Base-by-base conservation (phyloP, 1,284 basidiomycete genomes). In the Uromyces viciae-fabae region DNA sequence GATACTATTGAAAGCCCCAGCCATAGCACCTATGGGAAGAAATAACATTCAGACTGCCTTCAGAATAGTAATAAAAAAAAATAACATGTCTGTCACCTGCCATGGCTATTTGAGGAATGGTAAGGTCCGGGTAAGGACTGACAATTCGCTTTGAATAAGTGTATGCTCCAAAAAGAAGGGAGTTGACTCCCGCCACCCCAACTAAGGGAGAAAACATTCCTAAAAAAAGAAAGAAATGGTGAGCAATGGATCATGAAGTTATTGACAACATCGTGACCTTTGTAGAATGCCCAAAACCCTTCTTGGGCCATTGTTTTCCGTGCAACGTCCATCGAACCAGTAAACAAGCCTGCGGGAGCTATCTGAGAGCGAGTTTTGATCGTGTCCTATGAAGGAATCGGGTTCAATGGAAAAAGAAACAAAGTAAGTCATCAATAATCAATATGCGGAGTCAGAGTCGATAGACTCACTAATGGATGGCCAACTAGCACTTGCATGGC, bases 151-250 rank as follows among this genome's bases (percentile, higher is more conserved):
- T 91, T 1, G 94, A 92, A 4, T 89, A 88, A 19, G 91, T 92
- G 84, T 97, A 98, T 0, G 94, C 91, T 0, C 93, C 93, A 86
- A 98, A 99, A 8, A 98, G 90, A 25, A 98, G 89, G 15, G 94
- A 96, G 87, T 98, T 98, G 84, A 98, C 95, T 7, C 93, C 95
- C 0, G 95, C 94, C 40, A 99, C 93, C n/a, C 96, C 96, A 62
- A 97, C 82, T 11, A 99, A 88, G 0, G 96, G 96, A 68, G 93
- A 94, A 0, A 92, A 89, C 94, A 95, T 95, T 56, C 94, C 93
- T 93, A 83, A 9, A 17, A 40, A 36, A 46, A 43, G 46, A 49
- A 40, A 33, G 46, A 74, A 25, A 3, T 17, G 15, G 28, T 54
- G 19, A 74, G 42, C 33, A n/a, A 33, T 36, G 49, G 17, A 22